Conservation (phyloP, 2,329 filamentous ascomycete genomes). For the Nigrospora osmanthi region DNA sequence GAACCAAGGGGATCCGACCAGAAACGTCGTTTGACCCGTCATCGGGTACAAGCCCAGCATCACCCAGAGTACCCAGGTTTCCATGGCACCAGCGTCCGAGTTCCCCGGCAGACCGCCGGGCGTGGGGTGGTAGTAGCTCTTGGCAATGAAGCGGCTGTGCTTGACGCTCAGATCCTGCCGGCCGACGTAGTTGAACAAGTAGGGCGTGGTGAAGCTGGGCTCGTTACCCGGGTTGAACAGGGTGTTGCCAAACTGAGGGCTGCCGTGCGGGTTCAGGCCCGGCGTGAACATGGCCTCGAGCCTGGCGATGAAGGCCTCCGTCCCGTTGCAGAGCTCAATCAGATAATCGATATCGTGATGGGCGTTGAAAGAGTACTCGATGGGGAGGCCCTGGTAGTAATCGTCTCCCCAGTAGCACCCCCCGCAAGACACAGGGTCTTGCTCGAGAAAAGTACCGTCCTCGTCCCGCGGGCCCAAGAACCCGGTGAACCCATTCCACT, state of each 20-base stretch:
- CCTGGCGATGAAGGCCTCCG: constrained; percentile 43
- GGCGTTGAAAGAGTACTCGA: constrained; percentile 62
- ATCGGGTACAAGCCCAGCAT: constrained; percentile 63
- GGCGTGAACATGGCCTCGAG: constrained; percentile 54
- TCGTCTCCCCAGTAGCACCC: constrained; percentile 60
- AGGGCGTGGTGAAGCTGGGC: constrained; percentile 59
- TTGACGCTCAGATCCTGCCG: constrained; percentile 54
- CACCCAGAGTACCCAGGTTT: constrained; percentile 61
- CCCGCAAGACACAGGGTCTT: constrained; percentile 51
- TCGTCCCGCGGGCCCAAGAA: constrained; percentile 56
- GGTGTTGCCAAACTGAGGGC: constrained; percentile 36
- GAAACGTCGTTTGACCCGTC: constrained; percentile 60
- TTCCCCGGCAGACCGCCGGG: constrained; percentile 58
- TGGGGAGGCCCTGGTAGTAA: constrained; percentile 54
- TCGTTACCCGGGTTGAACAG: constrained; percentile 64
- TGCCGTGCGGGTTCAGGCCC: constrained; percentile 31
- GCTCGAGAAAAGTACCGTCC: constrained; percentile 40
- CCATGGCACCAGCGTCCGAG: constrained; percentile 66
- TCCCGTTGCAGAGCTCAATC: constrained; percentile 47
- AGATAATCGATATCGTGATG: constrained; percentile 55
- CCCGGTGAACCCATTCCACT: constrained; percentile 52
- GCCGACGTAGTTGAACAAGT: constrained; percentile 60
- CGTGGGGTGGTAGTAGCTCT: constrained; percentile 48
- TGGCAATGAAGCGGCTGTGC: constrained; percentile 50
- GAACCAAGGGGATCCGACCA: constrained; percentile 59